Percentiles rank a stretch among this genome's conserved stretches.
phyloP scores from a whole-genome alignment of 2,329 filamentous ascomycete species.

The Fusarium torulosum region DNA sequence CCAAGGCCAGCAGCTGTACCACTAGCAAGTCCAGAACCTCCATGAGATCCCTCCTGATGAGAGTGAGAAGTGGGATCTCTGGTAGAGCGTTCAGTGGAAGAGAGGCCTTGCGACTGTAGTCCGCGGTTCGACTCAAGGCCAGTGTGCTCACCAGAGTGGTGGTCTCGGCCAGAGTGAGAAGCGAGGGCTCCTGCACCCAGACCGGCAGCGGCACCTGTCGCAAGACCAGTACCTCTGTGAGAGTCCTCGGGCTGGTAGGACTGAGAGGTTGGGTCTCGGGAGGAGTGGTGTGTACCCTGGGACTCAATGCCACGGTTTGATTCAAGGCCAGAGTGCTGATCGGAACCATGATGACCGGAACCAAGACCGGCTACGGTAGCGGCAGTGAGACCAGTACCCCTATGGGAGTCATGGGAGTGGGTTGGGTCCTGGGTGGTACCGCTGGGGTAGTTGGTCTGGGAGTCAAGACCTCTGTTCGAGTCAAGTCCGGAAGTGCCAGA shows the following conservation, averaged over 20 bases:
- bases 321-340: not conserved
- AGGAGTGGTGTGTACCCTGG: not conserved
- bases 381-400: not conserved
- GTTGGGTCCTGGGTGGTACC: conserved; percentile 1
- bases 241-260: not conserved
- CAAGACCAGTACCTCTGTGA: not conserved
- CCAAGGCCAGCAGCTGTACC: conserved; percentile 30
- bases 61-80: not conserved
- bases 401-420: not conserved
- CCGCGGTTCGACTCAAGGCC: too few relatives aligned
- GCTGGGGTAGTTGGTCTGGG: not conserved
- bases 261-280: not conserved
- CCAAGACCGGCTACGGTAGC: conserved; percentile 29
- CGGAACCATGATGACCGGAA: conserved; percentile 12
- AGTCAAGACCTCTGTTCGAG: conserved; percentile 1
- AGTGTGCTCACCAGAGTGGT: too few relatives aligned
- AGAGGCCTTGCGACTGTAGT: too few relatives aligned
- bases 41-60: not conserved
- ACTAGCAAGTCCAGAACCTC: not conserved
- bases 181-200: conserved; percentile 25
- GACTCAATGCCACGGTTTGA: not conserved
- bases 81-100: not conserved
- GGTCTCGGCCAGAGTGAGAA: not conserved
- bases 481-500: conserved; percentile 2
- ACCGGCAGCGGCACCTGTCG: conserved; percentile 18